phyloP scores from a whole-genome alignment of 2,329 filamentous ascomycete species.

The Xylariales sp. region DNA sequence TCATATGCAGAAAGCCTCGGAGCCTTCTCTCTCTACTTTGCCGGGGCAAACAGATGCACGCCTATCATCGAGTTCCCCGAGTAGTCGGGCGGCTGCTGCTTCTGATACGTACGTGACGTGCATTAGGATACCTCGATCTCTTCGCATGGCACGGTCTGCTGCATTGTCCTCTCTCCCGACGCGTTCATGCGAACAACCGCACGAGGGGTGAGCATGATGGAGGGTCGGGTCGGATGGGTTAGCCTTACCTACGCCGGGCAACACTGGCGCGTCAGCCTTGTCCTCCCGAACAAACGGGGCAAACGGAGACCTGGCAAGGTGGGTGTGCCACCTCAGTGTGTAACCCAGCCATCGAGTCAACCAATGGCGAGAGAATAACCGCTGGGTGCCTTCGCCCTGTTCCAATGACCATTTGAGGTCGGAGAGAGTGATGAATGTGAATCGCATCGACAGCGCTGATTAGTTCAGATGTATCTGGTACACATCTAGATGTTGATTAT shows the following conservation, averaged over 20 bases:
- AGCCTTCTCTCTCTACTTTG: not conserved
- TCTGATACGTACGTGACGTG: not conserved
- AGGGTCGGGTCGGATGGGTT: not conserved
- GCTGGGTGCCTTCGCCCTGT: not conserved
- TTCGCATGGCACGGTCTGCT: too few species aligned
- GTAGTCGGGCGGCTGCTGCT: not conserved
- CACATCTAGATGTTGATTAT: too few species aligned
- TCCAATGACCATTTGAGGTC: not conserved
- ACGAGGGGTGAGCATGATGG: too few species aligned
- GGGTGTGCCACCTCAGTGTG: not conserved
- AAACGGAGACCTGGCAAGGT: not conserved
- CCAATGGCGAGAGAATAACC: not conserved
- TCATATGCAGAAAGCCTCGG: not conserved
- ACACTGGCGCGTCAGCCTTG: not conserved
- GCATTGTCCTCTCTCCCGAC: too few species aligned
- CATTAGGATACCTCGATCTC: not conserved
- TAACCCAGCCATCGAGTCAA: not conserved
- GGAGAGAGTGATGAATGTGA: too few species aligned
- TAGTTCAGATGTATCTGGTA: too few species aligned
- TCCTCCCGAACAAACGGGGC: not conserved
- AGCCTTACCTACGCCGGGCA: not conserved
- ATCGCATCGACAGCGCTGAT: too few species aligned
- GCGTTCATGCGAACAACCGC: too few species aligned
- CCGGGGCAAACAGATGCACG: slow-evolving; percentile 1
- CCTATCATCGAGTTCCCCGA: not conserved